Percentiles rank a stretch among this genome's conserved stretches.
Conservation (phyloP, 2,329 filamentous ascomycete species). For the Mycosphaerella sp. region DNA sequence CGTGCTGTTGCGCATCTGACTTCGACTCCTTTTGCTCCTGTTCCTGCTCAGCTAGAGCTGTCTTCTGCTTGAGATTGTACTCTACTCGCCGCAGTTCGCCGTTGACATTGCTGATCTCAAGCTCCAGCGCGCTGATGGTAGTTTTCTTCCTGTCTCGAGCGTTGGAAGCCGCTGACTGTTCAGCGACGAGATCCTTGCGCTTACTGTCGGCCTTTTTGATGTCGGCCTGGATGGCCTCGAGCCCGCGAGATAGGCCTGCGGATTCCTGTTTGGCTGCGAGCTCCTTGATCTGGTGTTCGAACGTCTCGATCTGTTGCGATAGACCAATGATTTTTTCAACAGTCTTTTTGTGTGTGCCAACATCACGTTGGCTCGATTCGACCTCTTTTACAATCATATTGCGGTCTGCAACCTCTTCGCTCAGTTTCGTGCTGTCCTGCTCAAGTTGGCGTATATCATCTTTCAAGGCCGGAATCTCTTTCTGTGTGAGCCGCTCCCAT, state of each 20-base stretch:
- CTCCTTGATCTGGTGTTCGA: conserved; percentile 66
- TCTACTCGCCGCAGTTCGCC: conserved; percentile 65
- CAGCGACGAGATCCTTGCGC: conserved; percentile 57
- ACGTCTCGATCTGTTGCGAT: conserved; percentile 63
- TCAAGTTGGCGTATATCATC: conserved; percentile 54
- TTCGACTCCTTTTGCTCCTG: conserved; percentile 66
- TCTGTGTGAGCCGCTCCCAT: conserved; percentile 59
- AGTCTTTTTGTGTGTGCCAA: conserved; percentile 70
- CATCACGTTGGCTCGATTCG: conserved; percentile 61
- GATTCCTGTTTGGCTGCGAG: conserved; percentile 70
- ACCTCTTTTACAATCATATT: conserved; percentile 60
- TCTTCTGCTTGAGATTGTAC: conserved; percentile 76
- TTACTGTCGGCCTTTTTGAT: conserved; percentile 63
- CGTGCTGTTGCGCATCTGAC: conserved; percentile 60
- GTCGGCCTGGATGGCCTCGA: conserved; percentile 78
- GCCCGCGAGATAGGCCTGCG: conserved; percentile 57
- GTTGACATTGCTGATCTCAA: conserved; percentile 68
- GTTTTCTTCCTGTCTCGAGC: conserved; percentile 68
- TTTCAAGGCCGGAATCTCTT: conserved; percentile 64
- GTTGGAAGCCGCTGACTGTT: conserved; percentile 57
- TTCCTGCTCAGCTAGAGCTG: conserved; percentile 62
- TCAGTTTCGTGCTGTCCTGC: conserved; percentile 35
- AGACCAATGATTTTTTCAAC: conserved; percentile 70
- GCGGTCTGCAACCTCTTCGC: conserved; percentile 51
- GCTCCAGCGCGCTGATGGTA: conserved; percentile 59